These are phyloP conservation scores for Botryotinia narcissicola DNA, from an alignment of 2,329 filamentous ascomycete genomes.

Conservation along the genomic window DNA sequence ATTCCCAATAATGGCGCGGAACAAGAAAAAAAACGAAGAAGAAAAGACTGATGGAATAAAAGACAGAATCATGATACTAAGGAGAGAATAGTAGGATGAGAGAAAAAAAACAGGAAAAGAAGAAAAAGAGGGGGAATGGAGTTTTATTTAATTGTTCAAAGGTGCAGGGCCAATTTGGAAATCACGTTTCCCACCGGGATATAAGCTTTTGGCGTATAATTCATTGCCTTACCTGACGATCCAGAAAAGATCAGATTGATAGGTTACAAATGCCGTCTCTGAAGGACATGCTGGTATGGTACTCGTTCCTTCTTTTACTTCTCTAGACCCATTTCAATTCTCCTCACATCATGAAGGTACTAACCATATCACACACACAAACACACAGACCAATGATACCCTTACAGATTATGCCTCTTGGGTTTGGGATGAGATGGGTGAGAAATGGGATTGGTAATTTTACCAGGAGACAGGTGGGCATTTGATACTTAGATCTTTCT, in stretches of 20 bases:
- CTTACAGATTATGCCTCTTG: not conserved
- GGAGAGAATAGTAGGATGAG: conserved; percentile 3
- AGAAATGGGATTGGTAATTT: not conserved
- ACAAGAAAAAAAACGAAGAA: conserved; percentile 19
- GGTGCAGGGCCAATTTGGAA: conserved; percentile 16
- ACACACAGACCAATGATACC: conserved; percentile 18
- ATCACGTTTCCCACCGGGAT: conserved; percentile 17
- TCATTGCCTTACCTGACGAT: conserved; percentile 14
- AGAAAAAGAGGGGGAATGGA: conserved; percentile 23
- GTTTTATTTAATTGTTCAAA: conserved; percentile 26
- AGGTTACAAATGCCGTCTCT: conserved; percentile 5
- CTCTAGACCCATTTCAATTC: conserved; percentile 19
- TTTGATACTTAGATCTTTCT: not conserved
- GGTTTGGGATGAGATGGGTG: not conserved
- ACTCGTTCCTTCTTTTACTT: conserved; percentile 9
- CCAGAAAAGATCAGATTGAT: conserved; percentile 19
- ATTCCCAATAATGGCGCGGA: conserved; percentile 8
- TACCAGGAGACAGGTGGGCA: not conserved
- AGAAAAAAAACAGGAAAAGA: conserved; percentile 11
- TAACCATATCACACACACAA: not conserved
- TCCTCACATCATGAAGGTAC: conserved; percentile 14
- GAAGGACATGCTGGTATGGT: conserved; percentile 10
- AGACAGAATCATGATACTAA: not conserved
- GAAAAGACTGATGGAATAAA: not conserved
- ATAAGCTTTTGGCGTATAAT: conserved; percentile 15